phyloP scores from a whole-genome alignment of 2,329 filamentous ascomycete species.

The Ceratocystis cacaofunesta region DNA sequence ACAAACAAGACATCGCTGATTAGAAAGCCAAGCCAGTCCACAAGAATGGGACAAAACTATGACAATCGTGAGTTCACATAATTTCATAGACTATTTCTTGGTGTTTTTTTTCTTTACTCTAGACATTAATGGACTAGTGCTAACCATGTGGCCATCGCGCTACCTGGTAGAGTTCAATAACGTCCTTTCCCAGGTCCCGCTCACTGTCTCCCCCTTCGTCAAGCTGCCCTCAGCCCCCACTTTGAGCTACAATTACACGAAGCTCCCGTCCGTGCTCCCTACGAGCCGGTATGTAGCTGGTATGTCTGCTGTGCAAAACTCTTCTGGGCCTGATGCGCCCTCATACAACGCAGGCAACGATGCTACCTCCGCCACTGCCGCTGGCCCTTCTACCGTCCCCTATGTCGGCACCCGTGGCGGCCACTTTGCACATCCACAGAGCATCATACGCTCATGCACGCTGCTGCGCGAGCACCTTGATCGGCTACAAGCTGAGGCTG shows the following conservation, averaged over 20 bases:
- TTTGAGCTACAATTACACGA: slow-evolving; percentile 88
- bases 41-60: slow-evolving; percentile 10
- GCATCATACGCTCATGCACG: slow-evolving; percentile 69
- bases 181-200: slow-evolving; percentile 77
- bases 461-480: slow-evolving; percentile 63
- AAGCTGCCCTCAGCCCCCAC: slow-evolving; percentile 79
- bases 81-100: background rate
- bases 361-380: slow-evolving; percentile 14
- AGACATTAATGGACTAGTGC: background rate
- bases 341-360: slow-evolving; percentile 22
- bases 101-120: background rate
- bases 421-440: slow-evolving; percentile 71
- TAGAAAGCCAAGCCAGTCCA: background rate
- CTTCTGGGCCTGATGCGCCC: slow-evolving; percentile 20
- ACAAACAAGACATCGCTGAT: background rate
- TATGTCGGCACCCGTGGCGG: slow-evolving; percentile 69
- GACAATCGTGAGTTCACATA: slow-evolving; percentile 24
- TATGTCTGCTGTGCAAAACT: slow-evolving; percentile 24
- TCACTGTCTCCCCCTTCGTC: slow-evolving; percentile 90
- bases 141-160: background rate
- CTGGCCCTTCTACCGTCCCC: slow-evolving; percentile 24
- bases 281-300: slow-evolving; percentile 27
- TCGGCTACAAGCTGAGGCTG: slow-evolving; percentile 52
- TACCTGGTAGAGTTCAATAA: slow-evolving; percentile 55
- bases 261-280: slow-evolving; percentile 74